Conservation (phyloP, 768 basidiomycete species). For the Lactarius tabidus region DNA sequence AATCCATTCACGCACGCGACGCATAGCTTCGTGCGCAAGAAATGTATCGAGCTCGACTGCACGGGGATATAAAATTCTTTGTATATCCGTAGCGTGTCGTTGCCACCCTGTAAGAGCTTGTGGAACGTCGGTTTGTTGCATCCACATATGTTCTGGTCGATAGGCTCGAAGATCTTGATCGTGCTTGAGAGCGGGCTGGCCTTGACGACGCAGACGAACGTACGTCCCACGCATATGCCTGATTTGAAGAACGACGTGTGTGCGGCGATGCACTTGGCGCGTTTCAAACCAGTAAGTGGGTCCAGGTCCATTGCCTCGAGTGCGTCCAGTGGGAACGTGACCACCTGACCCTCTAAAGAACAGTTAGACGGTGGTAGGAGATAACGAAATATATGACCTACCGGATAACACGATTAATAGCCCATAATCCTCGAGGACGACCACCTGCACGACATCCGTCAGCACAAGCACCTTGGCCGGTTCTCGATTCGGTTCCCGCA, state of each 20-base stretch:
- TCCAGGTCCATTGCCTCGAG: too few species aligned
- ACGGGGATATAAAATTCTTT: constrained; percentile 99
- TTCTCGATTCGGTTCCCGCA: too few species aligned
- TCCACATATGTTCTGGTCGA: constrained; percentile 80
- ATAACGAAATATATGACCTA: too few species aligned
- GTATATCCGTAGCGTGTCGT: constrained; percentile 98
- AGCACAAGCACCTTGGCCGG: too few species aligned
- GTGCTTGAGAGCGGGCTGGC: constrained; percentile 67
- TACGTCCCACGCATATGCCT: constrained; percentile 62
- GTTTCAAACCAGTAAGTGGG: too few species aligned
- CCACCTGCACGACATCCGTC: too few species aligned
- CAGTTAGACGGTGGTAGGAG: background rate
- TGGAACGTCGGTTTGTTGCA: constrained; percentile 88
- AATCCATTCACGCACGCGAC: constrained; percentile 96
- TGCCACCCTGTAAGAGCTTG: constrained; percentile 89
- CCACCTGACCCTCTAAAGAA: too few species aligned
- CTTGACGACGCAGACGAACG: constrained; percentile 54
- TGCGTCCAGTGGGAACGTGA: too few species aligned
- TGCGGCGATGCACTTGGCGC: too few species aligned
- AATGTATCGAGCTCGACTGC: constrained; percentile 94
- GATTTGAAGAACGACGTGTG: constrained; percentile 65
- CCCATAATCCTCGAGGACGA: too few species aligned
- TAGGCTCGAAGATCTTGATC: too few species aligned
- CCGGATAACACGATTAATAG: too few species aligned
- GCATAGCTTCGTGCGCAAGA: constrained; percentile 94